A percentile compares a stretch with the other conserved stretches of the same genome.
phyloP scores from a whole-genome alignment of 1,139 yeast species.

The Insectozyma bohioensis region DNA sequence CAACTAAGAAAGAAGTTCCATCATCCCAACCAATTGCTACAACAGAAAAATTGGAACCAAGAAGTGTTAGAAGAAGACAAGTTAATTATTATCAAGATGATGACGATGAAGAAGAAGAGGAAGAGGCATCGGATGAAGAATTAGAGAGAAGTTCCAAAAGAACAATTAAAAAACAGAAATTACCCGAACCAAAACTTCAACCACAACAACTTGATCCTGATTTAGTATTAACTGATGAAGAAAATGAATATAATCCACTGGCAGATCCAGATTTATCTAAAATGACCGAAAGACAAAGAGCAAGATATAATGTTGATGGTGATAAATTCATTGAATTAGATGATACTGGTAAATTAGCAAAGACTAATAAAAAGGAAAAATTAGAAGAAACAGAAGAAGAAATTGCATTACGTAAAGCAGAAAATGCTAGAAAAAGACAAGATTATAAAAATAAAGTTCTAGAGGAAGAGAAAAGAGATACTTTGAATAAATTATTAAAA shows the following conservation, averaged over 20 bases:
- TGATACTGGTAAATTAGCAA: slow-evolving; percentile 24
- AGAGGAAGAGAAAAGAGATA: slow-evolving; percentile 92
- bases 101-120: slow-evolving; percentile 28
- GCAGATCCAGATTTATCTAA: slow-evolving; percentile 49
- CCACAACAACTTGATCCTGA: slow-evolving; percentile 37
- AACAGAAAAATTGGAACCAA: slow-evolving; percentile 8
- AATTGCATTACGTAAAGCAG: slow-evolving; percentile 76
- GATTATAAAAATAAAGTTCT: slow-evolving; percentile 79
- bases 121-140: slow-evolving; percentile 21
- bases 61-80: slow-evolving; percentile 32
- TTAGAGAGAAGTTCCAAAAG: slow-evolving; percentile 6
- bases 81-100: slow-evolving; percentile 36
- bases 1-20: slow-evolving; percentile 8
- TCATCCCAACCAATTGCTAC: slow-evolving; percentile 4
- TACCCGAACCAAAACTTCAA: slow-evolving; percentile 13
- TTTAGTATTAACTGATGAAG: slow-evolving; percentile 44
- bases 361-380: slow-evolving; percentile 8
- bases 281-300: slow-evolving; percentile 64
- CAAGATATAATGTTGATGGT: slow-evolving; percentile 38
- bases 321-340: slow-evolving; percentile 28
- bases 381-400: slow-evolving; percentile 77
- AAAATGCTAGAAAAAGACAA: slow-evolving; percentile 83
- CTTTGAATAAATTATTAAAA: slow-evolving; percentile 79
- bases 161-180: slow-evolving; percentile 8
- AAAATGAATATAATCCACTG: slow-evolving; percentile 41